Base-by-base conservation (phyloP, 176 grass and related monocot genomes). In the Carex littledalei region DNA sequence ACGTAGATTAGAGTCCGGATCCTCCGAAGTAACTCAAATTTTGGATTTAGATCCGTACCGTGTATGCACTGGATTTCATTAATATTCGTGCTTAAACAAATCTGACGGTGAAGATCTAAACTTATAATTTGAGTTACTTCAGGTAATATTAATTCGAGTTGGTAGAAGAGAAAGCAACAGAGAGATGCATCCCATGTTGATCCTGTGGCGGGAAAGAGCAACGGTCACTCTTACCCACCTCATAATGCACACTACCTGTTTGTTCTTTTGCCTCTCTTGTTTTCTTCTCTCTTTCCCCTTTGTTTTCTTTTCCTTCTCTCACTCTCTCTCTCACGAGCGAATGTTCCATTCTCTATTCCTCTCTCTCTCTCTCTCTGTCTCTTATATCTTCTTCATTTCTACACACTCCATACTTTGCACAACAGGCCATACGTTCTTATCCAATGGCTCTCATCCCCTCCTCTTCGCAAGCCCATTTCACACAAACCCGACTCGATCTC, bases 221-320 rank as follows among this genome's bases (percentile, higher is more conserved):
- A 82, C 60, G 80, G 61, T 53, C 61, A 67, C 58, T 47, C 55
- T 62, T 17, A 67, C 60, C 35, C 60, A 52, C 35, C 61, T 15
- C 35, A 82, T 12, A 18, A 67, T 83, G 81, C 22, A 50, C 81
- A 67, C 41, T 24, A 53, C 18, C 37, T 83, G 61, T 83, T 83
- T 83, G 81, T 83, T 83, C 2, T 68, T 83, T 83, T 66, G 61
- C 39, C 39, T 83, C 81, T 52, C 14, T 66, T 67, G 81, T 17
- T 6, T 29, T 21, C 80, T 82, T 49, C 58, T 18, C 47, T 62
- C 10, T 10, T 10, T 26, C 4, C 24, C 3, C 70, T 2, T 49
- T 22, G 39, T 73, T 8, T 49, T 22, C 49, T 8, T 32, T 43
- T 83, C 9, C 13, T n/a, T 10, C 35, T n/a, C 35, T 3, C 21